Conservation (phyloP, 257 asterid genomes). For the Schizonepeta tenuifolia region DNA sequence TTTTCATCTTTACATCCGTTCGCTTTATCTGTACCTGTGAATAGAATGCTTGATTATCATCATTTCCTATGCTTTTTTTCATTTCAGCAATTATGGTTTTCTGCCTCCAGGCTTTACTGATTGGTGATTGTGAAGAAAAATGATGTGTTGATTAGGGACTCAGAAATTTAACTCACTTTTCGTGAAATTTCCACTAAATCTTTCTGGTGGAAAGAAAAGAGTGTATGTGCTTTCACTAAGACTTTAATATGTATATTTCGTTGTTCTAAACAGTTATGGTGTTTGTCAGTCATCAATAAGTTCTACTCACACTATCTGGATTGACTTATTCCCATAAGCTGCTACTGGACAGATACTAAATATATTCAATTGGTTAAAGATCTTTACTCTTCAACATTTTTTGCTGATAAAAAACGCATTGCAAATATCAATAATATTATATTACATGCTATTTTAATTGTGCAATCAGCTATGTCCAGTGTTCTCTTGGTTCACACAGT, state of each 20-base stretch:
- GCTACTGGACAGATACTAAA: neutral
- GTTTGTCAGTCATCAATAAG: neutral
- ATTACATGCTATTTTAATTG: neutral
- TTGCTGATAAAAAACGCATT: neutral
- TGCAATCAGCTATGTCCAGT: neutral
- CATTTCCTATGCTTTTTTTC: neutral
- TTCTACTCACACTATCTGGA: neutral
- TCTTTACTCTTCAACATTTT: neutral
- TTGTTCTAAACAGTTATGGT: slow-evolving; percentile 3
- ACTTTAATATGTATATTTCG: neutral
- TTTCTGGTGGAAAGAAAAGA: neutral
- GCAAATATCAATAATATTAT: neutral
- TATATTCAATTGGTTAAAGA: slow-evolving; percentile 7
- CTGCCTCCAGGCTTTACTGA: slow-evolving; percentile 2
- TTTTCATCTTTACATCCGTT: slow-evolving; percentile 8
- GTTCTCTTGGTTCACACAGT: neutral
- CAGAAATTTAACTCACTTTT: neutral
- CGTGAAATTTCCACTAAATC: neutral
- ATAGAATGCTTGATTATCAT: neutral
- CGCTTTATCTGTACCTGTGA: slow-evolving; percentile 12
- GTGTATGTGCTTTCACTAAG: neutral
- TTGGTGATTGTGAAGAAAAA: slow-evolving; percentile 6
- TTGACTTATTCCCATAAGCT: slow-evolving; percentile 5
- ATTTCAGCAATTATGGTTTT: neutral
- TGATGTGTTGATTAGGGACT: slow-evolving; percentile 7